Evolutionary conservation across 2,329 filamentous ascomycete genomes (phyloP).

Genomic region (Ustilaginoidea virens): DNA sequence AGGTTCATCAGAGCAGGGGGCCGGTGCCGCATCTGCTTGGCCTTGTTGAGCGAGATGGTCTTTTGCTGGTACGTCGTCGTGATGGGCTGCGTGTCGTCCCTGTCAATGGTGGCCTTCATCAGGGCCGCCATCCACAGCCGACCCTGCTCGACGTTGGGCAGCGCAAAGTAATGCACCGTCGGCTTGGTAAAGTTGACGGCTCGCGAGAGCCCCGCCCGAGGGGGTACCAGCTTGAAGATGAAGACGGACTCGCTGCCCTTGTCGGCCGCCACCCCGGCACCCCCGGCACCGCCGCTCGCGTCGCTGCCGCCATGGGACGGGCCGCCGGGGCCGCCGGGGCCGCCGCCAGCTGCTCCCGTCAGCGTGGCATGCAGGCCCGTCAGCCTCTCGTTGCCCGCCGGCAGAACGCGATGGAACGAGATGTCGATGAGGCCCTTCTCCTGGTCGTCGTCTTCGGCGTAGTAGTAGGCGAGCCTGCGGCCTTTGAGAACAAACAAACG

Average conservation of each 20-base stretch:
- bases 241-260: constrained; percentile 60
- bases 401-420: constrained; percentile 90
- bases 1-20: constrained; percentile 76
- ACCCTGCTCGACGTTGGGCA: constrained; percentile 76
- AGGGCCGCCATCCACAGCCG: constrained; percentile 95
- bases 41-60: constrained; percentile 85
- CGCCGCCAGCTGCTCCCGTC: constrained; percentile 57
- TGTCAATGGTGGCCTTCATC: constrained; percentile 97
- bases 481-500: constrained; percentile 91
- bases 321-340: constrained; percentile 44
- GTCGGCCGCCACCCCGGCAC: too few species aligned
- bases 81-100: constrained; percentile 64
- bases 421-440: constrained; percentile 97
- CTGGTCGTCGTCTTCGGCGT: constrained; percentile 79
- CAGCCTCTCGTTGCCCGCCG: constrained; percentile 79
- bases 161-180: constrained; percentile 93
- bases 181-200: constrained; percentile 97
- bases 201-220: constrained; percentile 69
- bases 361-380: constrained; percentile 84
- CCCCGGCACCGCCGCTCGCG: constrained; percentile 10
- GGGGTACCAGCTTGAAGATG: constrained; percentile 95
- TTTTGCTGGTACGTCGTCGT: constrained; percentile 93
- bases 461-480: constrained; percentile 86
- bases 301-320: constrained; percentile 31
- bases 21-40: constrained; percentile 71